Percentiles rank a stretch among this genome's conserved stretches.
Conservation (phyloP, 2,329 filamentous ascomycete genomes). For the Blastomyces parvus region DNA sequence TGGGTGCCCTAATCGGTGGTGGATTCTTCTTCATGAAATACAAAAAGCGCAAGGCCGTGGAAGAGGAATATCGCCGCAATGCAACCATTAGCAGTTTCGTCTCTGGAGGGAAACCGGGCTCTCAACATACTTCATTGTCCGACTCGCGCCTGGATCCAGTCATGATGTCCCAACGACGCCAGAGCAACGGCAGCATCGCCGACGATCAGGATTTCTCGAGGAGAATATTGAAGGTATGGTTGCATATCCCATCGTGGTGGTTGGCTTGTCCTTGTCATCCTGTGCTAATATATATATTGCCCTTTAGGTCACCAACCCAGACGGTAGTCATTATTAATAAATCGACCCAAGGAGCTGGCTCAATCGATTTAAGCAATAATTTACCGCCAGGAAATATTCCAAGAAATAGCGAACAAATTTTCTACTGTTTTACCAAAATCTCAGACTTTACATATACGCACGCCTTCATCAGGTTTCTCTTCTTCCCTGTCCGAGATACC, state of each 20-base stretch:
- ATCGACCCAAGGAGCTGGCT: slow-evolving; percentile 1
- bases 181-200: slow-evolving; percentile 92
- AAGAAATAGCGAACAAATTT: not conserved
- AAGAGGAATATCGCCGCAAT: slow-evolving; percentile 76
- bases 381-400: not conserved
- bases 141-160: slow-evolving; percentile 80
- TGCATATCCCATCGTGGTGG: not conserved
- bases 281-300: slow-evolving; percentile 6
- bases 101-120: slow-evolving; percentile 47
- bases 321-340: slow-evolving; percentile 12
- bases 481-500: slow-evolving; percentile 1
- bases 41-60: slow-evolving; percentile 64
- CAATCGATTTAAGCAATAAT: not conserved
- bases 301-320: slow-evolving; percentile 16
- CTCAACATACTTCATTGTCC: slow-evolving; percentile 52
- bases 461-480: slow-evolving; percentile 1
- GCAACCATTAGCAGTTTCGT: slow-evolving; percentile 66
- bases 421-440: not conserved
- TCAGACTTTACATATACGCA: not conserved
- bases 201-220: slow-evolving; percentile 96
- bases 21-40: slow-evolving; percentile 65
- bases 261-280: not conserved
- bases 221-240: slow-evolving; percentile 76
- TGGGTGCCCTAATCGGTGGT: slow-evolving; percentile 58
- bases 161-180: slow-evolving; percentile 68